Evolutionary conservation across 106 monocot species (phyloP).

Genomic region (Allium sativum): DNA sequence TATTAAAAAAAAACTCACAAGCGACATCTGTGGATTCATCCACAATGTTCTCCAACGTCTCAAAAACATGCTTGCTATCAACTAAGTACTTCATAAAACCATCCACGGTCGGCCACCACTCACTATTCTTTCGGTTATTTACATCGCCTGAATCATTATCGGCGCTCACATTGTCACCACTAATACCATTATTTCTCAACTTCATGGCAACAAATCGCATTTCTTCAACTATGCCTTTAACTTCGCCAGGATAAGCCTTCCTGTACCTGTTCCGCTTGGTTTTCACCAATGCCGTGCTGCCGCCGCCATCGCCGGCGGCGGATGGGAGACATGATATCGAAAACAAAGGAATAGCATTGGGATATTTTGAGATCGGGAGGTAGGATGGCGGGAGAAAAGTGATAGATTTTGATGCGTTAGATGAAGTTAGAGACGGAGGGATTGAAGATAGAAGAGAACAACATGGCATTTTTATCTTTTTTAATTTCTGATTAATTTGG

Average conservation of each 20-base stretch:
- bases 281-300: neutral
- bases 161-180: neutral
- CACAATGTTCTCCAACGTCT: constrained; percentile 68
- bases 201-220: constrained; percentile 98
- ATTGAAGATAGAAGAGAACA: too few relatives aligned
- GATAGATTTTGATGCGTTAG: too few relatives aligned
- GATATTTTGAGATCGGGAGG: too few relatives aligned
- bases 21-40: constrained; percentile 70
- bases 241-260: constrained; percentile 72
- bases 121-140: neutral
- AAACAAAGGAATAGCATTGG: too few relatives aligned
- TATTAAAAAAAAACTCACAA: constrained; percentile 50
- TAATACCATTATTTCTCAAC: constrained; percentile 21
- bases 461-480: too few relatives aligned
- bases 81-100: constrained; percentile 90
- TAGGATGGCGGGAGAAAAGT: too few relatives aligned
- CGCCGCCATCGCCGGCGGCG: constrained; percentile 11
- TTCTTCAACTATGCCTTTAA: constrained; percentile 76
- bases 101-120: constrained; percentile 71
- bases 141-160: neutral
- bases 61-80: constrained; percentile 80
- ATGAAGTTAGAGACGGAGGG: too few relatives aligned
- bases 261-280: constrained; percentile 53
- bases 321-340: neutral
- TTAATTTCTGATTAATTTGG: too few relatives aligned